Conservation (phyloP, 2,329 filamentous ascomycete species). For the Colletotrichum truncatum region DNA sequence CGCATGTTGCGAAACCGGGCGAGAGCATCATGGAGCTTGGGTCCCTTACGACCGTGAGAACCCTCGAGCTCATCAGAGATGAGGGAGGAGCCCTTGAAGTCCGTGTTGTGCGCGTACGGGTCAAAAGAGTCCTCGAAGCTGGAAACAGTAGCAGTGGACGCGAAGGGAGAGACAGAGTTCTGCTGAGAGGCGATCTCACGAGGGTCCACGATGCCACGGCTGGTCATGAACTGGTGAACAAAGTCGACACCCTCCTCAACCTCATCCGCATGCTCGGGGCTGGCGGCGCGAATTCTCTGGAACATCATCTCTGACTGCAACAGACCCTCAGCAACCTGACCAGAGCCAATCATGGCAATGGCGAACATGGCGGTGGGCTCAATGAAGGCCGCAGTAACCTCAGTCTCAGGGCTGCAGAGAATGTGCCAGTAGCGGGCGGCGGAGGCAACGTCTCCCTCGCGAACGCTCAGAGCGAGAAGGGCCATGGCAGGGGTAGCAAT, state of each 20-base stretch:
- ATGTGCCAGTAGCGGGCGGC: constrained; percentile 85
- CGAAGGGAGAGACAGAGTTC: constrained; percentile 60
- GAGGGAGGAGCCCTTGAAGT: constrained; percentile 90
- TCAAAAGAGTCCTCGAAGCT: constrained; percentile 86
- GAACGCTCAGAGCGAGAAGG: constrained; percentile 86
- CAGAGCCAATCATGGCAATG: constrained; percentile 85
- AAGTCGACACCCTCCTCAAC: constrained; percentile 88
- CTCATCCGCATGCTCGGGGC: constrained; percentile 74
- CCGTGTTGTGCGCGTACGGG: constrained; percentile 88
- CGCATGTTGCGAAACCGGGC: constrained; percentile 92
- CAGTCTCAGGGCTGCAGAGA: constrained; percentile 69
- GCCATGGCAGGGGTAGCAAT: constrained; percentile 74
- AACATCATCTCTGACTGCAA: constrained; percentile 87
- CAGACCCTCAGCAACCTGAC: constrained; percentile 84
- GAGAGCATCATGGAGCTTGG: constrained; percentile 82
- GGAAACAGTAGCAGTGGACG: constrained; percentile 64
- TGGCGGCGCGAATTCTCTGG: constrained; percentile 74
- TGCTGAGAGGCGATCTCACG: constrained; percentile 59
- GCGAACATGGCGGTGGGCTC: constrained; percentile 93
- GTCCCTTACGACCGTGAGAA: constrained; percentile 75
- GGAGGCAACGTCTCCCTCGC: constrained; percentile 79
- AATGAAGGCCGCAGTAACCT: constrained; percentile 73
- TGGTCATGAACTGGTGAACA: constrained; percentile 66
- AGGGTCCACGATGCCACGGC: constrained; percentile 63
- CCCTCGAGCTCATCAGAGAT: constrained; percentile 93